Conservation (phyloP, 2,329 filamentous ascomycete genomes). For the Colletotrichum spaethianum region DNA sequence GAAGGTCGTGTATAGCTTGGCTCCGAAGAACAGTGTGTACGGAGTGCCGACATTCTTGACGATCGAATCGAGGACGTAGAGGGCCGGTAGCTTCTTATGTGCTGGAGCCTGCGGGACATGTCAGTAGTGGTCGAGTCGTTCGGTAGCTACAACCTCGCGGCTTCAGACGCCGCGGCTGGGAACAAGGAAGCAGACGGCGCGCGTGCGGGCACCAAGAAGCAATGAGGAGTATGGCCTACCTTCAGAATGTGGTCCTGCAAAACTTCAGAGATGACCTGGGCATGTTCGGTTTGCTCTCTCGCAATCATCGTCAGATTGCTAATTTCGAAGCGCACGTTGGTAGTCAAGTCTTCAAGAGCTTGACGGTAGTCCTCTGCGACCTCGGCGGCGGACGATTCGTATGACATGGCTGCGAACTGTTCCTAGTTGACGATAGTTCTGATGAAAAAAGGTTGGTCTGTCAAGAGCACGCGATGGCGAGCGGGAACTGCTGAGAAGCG, state of each 20-base stretch:
- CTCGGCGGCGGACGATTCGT: constrained; percentile 76
- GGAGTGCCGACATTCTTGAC: constrained; percentile 99
- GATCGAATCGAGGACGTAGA: constrained; percentile 98
- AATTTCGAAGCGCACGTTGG: constrained; percentile 95
- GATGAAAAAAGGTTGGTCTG: constrained; percentile 19
- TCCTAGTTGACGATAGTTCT: constrained; percentile 10
- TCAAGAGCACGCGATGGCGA: constrained; percentile 40
- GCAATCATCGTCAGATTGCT: constrained; percentile 98
- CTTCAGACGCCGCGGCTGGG: not conserved
- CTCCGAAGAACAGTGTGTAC: constrained; percentile 94
- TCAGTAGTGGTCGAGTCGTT: constrained; percentile 53
- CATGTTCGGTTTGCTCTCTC: constrained; percentile 96
- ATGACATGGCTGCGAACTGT: constrained; percentile 57
- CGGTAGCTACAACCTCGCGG: not conserved
- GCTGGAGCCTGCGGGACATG: constrained; percentile 78
- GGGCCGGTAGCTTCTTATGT: constrained; percentile 90
- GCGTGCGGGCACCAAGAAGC: not conserved
- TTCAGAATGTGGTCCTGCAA: constrained; percentile 94
- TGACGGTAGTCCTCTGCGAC: constrained; percentile 96
- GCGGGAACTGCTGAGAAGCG: constrained; percentile 24
- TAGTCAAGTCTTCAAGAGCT: constrained; percentile 90
- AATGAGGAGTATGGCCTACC: constrained; percentile 70
- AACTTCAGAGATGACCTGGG: constrained; percentile 90
- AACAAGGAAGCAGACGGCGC: not conserved
- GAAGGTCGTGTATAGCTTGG: constrained; percentile 92